Evolutionary conservation across 164 flowering plant species (phyloP).

Genomic region (Aristolochia fimbriata): DNA sequence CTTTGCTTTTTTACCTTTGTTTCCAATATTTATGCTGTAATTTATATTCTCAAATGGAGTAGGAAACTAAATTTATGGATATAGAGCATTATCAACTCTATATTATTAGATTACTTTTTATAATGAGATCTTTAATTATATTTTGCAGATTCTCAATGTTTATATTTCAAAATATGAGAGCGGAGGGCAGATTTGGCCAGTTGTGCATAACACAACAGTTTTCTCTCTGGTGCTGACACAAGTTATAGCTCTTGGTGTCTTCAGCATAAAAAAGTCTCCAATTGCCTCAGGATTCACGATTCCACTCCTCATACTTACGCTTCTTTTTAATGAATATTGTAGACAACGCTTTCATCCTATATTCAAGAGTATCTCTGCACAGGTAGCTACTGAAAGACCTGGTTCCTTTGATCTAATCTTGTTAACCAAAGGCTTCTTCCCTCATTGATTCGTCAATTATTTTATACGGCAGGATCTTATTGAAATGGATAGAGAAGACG

Average conservation of each 20-base stretch:
- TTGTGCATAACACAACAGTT: conserved; percentile 72
- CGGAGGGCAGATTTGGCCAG: conserved; percentile 84
- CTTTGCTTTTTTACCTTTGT: no score
- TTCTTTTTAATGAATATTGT: conserved; percentile 79
- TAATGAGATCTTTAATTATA: background rate
- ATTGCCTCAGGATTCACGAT: conserved; percentile 72
- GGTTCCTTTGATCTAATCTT: background rate
- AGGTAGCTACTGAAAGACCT: conserved; percentile 28
- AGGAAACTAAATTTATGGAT: no score
- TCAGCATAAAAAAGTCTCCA: conserved; percentile 66
- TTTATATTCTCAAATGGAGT: no score
- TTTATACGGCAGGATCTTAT: conserved; percentile 43
- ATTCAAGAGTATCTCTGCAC: conserved; percentile 43
- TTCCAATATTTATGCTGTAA: no score
- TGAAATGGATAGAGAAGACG: conserved; percentile 78
- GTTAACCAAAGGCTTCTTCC: no score
- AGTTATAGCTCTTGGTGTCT: conserved; percentile 73
- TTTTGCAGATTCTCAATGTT: conserved; percentile 73
- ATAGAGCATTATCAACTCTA: no score
- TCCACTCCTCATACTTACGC: conserved; percentile 55
- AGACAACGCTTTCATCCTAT: conserved; percentile 69
- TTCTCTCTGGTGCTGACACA: conserved; percentile 79
- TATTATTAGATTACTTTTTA: no score
- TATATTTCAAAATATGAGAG: conserved; percentile 62
- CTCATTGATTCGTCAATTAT: background rate